Conservation (phyloP, 1,139 yeast genomes). For the Diutina neorugosa region DNA sequence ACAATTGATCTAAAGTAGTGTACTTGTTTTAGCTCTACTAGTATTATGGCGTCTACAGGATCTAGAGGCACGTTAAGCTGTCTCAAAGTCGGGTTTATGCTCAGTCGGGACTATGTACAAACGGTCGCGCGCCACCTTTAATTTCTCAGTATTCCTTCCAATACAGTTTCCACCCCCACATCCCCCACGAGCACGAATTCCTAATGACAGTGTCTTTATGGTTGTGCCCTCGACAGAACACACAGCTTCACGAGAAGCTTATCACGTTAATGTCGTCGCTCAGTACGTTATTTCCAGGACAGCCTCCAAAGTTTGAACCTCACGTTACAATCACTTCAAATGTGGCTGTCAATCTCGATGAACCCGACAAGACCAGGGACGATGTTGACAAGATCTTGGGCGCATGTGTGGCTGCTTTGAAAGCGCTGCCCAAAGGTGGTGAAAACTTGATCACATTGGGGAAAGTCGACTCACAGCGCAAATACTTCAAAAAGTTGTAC, state of each 20-base stretch:
- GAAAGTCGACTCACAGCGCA: constrained; percentile 4
- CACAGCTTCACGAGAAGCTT: constrained; percentile 45
- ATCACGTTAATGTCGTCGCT: constrained; percentile 51
- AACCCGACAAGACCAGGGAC: constrained; percentile 21
- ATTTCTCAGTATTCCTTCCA: neutral
- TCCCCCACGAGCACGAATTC: neutral
- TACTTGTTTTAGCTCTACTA: too few relatives aligned
- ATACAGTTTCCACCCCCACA: neutral
- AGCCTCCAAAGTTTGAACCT: constrained; percentile 55
- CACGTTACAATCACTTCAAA: constrained; percentile 67
- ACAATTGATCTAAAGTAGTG: too few relatives aligned
- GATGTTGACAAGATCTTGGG: constrained; percentile 51
- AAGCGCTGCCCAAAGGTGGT: neutral
- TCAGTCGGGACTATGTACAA: neutral
- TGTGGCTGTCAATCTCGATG: constrained; percentile 29
- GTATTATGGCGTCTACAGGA: too few relatives aligned
- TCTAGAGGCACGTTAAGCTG: too few relatives aligned
- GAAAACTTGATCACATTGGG: neutral
- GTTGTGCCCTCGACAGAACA: constrained; percentile 56
- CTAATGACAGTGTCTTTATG: constrained; percentile 44
- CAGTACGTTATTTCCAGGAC: constrained; percentile 59
- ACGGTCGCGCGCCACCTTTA: neutral
- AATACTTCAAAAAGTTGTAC: constrained; percentile 37
- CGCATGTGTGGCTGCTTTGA: constrained; percentile 35
- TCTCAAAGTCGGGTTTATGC: too few relatives aligned